Evolutionary conservation across 2,329 filamentous ascomycete genomes (phyloP).

Genomic region (Cladosporium sp.): DNA sequence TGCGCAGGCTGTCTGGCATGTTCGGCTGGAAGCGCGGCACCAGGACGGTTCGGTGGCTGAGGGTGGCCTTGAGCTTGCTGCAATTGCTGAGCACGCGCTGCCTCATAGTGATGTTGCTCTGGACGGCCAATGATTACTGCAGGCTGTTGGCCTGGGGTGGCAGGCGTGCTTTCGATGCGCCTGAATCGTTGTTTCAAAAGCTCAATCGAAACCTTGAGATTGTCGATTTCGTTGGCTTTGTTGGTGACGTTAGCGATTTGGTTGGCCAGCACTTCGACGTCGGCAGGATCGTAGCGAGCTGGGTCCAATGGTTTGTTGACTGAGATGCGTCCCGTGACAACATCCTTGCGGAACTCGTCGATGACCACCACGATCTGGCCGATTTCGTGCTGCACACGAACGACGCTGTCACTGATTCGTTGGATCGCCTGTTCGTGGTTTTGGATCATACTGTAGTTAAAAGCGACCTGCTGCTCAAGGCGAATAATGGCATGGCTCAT

Average conservation of each 20-base stretch:
- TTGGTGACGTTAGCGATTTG: conserved; percentile 43
- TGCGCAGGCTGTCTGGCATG: conserved; percentile 11
- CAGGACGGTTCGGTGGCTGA: conserved; percentile 1
- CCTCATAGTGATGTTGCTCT: conserved; percentile 12
- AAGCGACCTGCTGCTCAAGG: conserved; percentile 50
- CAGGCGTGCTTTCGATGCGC: conserved; percentile 29
- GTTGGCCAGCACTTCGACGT: conserved; percentile 47
- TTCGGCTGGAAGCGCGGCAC: conserved; percentile 10
- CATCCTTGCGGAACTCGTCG: conserved; percentile 37
- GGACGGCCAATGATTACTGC: neutral
- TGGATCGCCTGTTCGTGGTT: conserved; percentile 44
- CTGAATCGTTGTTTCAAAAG: conserved; percentile 50
- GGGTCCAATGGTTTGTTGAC: conserved; percentile 19
- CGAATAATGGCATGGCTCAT: conserved; percentile 30
- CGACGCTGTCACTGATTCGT: conserved; percentile 42
- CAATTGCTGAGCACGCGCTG: conserved; percentile 4
- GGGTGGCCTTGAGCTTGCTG: conserved; percentile 13
- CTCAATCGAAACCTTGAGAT: conserved; percentile 48
- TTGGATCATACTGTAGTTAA: conserved; percentile 45
- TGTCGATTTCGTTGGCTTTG: conserved; percentile 49
- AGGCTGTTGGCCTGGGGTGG: conserved; percentile 9
- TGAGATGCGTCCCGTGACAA: conserved; percentile 31
- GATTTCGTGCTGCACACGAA: conserved; percentile 44
- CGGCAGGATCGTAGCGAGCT: conserved; percentile 32
- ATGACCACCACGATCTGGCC: conserved; percentile 36